Evolutionary conservation across 352 stramenopile genomes (phyloP).

Genomic region (Phytophthora sp.): DNA sequence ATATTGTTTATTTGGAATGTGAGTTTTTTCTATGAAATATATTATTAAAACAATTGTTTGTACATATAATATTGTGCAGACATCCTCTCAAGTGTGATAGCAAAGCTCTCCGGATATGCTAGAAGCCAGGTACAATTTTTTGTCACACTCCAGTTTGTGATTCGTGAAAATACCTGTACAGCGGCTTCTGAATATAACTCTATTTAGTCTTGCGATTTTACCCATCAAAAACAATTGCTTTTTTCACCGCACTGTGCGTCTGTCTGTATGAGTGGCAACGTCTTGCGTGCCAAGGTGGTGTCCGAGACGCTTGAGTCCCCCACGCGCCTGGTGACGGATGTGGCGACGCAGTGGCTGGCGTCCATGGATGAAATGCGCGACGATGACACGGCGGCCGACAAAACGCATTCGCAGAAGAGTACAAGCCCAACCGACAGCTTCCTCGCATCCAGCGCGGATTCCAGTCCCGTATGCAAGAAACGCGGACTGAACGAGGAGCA

Average conservation of each 20-base stretch:
- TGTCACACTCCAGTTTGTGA: too few species aligned
- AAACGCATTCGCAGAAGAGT: background rate
- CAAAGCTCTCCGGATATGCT: too few species aligned
- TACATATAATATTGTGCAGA: too few species aligned
- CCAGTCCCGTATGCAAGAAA: constrained; percentile 22
- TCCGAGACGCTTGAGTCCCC: constrained; percentile 29
- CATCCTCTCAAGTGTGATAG: too few species aligned
- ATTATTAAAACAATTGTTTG: too few species aligned
- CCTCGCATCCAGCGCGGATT: constrained; percentile 9
- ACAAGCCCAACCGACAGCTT: background rate
- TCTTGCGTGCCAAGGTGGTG: constrained; percentile 2
- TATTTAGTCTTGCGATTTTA: too few species aligned
- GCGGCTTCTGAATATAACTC: too few species aligned
- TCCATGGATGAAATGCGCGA: constrained; percentile 33
- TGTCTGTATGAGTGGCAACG: constrained; percentile 13
- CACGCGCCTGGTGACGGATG: constrained; percentile 32
- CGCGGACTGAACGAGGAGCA: background rate
- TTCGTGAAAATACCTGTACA: too few species aligned
- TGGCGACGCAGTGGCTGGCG: constrained; percentile 33
- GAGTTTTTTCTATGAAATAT: too few species aligned
- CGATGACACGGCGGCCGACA: constrained; percentile 18
- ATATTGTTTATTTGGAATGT: too few species aligned
- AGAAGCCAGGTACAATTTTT: too few species aligned
- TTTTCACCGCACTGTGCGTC: constrained; percentile 16
- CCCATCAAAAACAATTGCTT: constrained; percentile 26